Percentiles rank a stretch among this genome's conserved stretches.
These are phyloP conservation scores for Millerago galiae DNA, from an alignment of 805 yeast species.

Conservation along the genomic window DNA sequence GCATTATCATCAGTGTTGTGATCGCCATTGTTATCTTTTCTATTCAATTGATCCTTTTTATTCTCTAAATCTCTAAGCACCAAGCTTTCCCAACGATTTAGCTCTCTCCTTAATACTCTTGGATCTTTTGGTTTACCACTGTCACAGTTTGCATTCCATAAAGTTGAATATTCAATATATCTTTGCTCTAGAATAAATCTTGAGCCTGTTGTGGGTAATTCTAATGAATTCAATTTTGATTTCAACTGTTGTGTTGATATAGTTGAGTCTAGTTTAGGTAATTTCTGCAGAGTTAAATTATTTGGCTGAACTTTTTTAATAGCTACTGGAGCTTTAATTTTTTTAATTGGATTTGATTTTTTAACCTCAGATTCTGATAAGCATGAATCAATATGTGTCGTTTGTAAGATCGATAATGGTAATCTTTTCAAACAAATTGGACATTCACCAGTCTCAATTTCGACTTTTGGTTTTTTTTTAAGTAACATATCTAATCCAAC, in stretches of 20 bases:
- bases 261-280: slow-evolving; percentile 61
- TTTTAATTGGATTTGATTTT: slow-evolving; percentile 17
- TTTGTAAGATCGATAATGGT: slow-evolving; percentile 46
- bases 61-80: slow-evolving; percentile 4
- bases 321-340: background rate
- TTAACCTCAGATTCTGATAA: slow-evolving; percentile 19
- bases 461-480: slow-evolving; percentile 10
- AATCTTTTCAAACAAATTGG: slow-evolving; percentile 55
- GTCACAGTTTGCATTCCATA: slow-evolving; percentile 80
- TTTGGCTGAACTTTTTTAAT: slow-evolving; percentile 22
- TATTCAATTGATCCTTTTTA: background rate
- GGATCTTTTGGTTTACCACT: slow-evolving; percentile 58
- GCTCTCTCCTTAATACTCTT: slow-evolving; percentile 44
- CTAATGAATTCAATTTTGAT: slow-evolving; percentile 46
- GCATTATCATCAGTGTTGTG: slow-evolving; percentile 7
- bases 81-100: slow-evolving; percentile 60
- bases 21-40: slow-evolving; percentile 7
- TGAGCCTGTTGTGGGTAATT: slow-evolving; percentile 57
- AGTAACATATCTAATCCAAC: slow-evolving; percentile 14
- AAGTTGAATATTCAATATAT: slow-evolving; percentile 66
- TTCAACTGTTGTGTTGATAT: slow-evolving; percentile 55
- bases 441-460: slow-evolving; percentile 38
- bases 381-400: slow-evolving; percentile 54
- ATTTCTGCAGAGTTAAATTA: slow-evolving; percentile 28
- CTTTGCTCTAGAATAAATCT: slow-evolving; percentile 59